Evolutionary conservation across 2,329 filamentous ascomycete genomes (phyloP), one percentile per base, ranked within the genome.

Genomic region (Mycogone perniciosa): DNA sequence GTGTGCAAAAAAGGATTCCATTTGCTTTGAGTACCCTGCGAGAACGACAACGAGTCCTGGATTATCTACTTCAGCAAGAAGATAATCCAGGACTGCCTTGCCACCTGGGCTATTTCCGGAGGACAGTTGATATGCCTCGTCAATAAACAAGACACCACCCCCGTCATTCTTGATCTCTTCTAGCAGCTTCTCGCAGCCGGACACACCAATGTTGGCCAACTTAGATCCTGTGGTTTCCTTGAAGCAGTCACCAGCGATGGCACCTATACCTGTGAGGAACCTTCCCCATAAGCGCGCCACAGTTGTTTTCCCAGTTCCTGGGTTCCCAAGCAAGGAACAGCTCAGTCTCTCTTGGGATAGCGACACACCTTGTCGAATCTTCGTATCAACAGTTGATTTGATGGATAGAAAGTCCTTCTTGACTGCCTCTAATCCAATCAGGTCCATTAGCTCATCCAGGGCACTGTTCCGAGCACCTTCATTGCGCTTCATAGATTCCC

Each of bases 241-340:
- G 54, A 90, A 85, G 2, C 57, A 52, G 7, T 64, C 63, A 0
- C 85, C 85, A 0, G 84, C 74, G 5, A 92, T 71, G 0, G 81
- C 79, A 0, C 82, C 81, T 0, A 87, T 67, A 0, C 79, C 75
- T 0, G 76, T 73, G 0, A 92, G 69, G 34, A 89, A 85, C 6
- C 80, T 74, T 0, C 79, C 84, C 51, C 88, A 90, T 0, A 86
- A 67, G 0, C 86, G 75, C 0, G 87, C 87, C 0, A 91, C 82
- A 0, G 87, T 91, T 0, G 88, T 92, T 69, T 90, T 90, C 79
- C 84, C 85, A 51, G 86, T 90, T 4, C 88, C 87, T 0, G 87
- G 86, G 57, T 90, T 91, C 0, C 87, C 87, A 0, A 90, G 67
- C 3, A 91, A 65, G 0, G 76, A 75, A 1, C 78, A 76, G 6